phyloP scores from a whole-genome alignment of 2,329 filamentous ascomycete genomes.

The Tolypocladium tundrense region DNA sequence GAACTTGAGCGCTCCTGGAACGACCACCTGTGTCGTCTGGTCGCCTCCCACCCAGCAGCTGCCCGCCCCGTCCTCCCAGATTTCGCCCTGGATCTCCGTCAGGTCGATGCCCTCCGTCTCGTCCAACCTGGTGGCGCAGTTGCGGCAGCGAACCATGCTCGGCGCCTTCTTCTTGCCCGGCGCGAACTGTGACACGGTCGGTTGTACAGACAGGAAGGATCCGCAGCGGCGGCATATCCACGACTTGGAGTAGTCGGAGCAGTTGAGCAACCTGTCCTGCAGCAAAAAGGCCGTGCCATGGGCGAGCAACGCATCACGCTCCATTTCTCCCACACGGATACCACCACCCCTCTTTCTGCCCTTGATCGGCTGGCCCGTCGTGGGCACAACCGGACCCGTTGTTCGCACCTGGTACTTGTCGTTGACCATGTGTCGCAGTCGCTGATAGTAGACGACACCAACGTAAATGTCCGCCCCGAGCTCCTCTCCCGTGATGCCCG shows the following conservation, averaged over 20 bases:
- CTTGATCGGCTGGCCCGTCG: constrained; percentile 95
- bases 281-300: constrained; percentile 92
- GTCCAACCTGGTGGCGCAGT: constrained; percentile 57
- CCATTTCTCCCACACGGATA: constrained; percentile 99
- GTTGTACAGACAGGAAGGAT: constrained; percentile 80
- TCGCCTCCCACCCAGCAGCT: constrained; percentile 79
- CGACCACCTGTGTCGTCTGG: constrained; percentile 81
- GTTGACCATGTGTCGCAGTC: constrained; percentile 98
- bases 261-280: constrained; percentile 94
- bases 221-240: constrained; percentile 88
- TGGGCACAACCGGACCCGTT: constrained; percentile 79
- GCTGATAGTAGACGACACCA: constrained; percentile 95
- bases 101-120: constrained; percentile 46
- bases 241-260: constrained; percentile 81
- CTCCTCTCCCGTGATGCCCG: constrained; percentile 89
- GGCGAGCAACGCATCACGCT: constrained; percentile 86
- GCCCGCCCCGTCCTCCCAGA: constrained; percentile 89
- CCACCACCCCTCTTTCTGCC: constrained; percentile 92
- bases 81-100: constrained; percentile 53
- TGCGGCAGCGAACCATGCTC: constrained; percentile 65
- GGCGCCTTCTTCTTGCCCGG: constrained; percentile 55
- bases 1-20: constrained; percentile 86
- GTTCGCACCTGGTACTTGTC: constrained; percentile 98
- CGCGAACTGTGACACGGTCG: constrained; percentile 55
- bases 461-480: constrained; percentile 93